A percentile compares a stretch with the other conserved stretches of the same genome.
Evolutionary conservation across 169 alveolate species (phyloP).

Genomic region (Plasmodium knowlesi): DNA sequence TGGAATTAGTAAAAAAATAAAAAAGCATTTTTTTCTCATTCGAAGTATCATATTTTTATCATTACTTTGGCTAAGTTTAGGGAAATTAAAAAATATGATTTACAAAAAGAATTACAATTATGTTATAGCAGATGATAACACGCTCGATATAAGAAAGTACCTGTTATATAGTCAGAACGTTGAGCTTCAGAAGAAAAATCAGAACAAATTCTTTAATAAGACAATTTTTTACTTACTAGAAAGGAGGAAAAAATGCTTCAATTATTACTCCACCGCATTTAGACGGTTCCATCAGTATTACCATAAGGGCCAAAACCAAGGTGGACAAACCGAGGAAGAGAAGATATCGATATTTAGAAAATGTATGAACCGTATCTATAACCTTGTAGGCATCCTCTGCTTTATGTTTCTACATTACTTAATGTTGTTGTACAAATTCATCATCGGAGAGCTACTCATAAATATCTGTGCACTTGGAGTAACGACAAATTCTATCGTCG

Average conservation of each 20-base stretch:
- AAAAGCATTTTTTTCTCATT: conserved; percentile 44
- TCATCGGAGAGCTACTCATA: conserved; percentile 43
- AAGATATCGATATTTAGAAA: neutral
- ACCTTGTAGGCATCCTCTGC: neutral
- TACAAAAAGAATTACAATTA: conserved; percentile 60
- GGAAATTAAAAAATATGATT: conserved; percentile 44
- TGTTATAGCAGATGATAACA: conserved; percentile 71
- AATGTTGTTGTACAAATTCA: conserved; percentile 11
- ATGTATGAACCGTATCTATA: conserved; percentile 16
- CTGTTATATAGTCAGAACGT: conserved; percentile 11
- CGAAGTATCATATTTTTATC: conserved; percentile 60
- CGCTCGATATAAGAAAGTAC: conserved; percentile 29
- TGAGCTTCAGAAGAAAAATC: neutral
- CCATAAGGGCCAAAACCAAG: neutral
- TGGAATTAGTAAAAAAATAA: conserved; percentile 30
- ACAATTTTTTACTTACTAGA: conserved; percentile 16
- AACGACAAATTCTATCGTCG: conserved; percentile 67
- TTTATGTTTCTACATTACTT: conserved; percentile 20
- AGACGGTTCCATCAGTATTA: neutral
- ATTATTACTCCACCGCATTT: neutral
- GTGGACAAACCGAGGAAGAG: neutral
- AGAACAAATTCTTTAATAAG: conserved; percentile 7
- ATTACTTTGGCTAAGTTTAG: conserved; percentile 48
- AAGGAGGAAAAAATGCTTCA: conserved; percentile 22
- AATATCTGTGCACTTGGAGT: conserved; percentile 67